Percentiles rank a stretch among this genome's conserved stretches.
These are phyloP conservation scores for Rubia tinctorum DNA, from an alignment of 305 asterid species.

Conservation along the genomic window DNA sequence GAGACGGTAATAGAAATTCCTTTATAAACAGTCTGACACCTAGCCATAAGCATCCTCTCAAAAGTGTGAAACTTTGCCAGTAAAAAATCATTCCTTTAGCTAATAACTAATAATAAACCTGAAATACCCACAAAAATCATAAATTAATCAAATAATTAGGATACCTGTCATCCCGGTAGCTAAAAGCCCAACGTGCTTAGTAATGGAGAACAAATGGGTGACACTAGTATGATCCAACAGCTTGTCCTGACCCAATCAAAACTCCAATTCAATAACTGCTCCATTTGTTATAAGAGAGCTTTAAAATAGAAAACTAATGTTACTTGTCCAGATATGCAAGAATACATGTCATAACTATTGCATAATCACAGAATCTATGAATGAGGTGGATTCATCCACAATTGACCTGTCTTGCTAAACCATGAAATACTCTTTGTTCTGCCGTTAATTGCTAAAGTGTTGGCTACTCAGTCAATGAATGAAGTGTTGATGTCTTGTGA, in stretches of 20 bases:
- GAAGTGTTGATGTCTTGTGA: too few relatives aligned
- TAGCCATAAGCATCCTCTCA: not conserved
- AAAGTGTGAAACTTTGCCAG: not conserved
- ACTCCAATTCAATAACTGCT: slow-evolving; percentile 5
- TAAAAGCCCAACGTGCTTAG: slow-evolving; percentile 80
- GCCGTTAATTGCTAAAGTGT: too few relatives aligned
- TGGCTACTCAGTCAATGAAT: too few relatives aligned
- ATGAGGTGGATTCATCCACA: not conserved
- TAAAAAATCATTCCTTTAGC: not conserved
- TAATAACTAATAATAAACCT: not conserved
- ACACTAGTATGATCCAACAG: slow-evolving; percentile 92
- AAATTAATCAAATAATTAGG: not conserved
- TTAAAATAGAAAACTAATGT: too few relatives aligned
- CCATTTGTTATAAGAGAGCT: not conserved
- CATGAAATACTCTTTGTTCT: too few relatives aligned
- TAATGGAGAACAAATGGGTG: slow-evolving; percentile 75
- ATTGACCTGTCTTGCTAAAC: too few relatives aligned
- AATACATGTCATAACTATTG: too few relatives aligned
- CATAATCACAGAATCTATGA: not conserved
- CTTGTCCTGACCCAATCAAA: slow-evolving; percentile 67
- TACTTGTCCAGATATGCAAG: not conserved
- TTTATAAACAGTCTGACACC: not conserved
- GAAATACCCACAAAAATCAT: not conserved
- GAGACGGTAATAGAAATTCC: not conserved
- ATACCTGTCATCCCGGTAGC: slow-evolving; percentile 97